Evolutionary conservation across 2,329 filamentous ascomycete species (phyloP).

Genomic region (Coniella lustricola): DNA sequence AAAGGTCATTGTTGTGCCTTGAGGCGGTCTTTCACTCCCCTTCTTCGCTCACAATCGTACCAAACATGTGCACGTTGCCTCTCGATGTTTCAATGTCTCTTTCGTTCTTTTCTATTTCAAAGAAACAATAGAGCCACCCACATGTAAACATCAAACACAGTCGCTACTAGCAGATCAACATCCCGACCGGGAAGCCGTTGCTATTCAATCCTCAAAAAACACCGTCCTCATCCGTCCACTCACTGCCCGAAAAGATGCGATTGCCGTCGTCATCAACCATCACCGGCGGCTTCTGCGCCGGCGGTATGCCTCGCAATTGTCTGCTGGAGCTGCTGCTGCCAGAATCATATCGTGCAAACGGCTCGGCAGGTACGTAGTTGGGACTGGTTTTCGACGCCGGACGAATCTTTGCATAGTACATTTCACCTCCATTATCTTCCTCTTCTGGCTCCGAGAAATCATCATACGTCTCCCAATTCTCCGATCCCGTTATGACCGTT

Average conservation of each 20-base stretch:
- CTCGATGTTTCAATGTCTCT: no score
- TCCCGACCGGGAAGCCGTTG: slow-evolving; percentile 12
- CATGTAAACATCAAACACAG: slow-evolving; percentile 3
- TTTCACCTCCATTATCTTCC: slow-evolving; percentile 62
- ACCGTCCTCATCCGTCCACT: slow-evolving; percentile 61
- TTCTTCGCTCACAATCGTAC: no score
- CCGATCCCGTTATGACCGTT: slow-evolving; percentile 72
- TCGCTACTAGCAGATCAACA: slow-evolving; percentile 2
- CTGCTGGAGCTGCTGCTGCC: slow-evolving; percentile 39
- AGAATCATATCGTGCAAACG: slow-evolving; percentile 51
- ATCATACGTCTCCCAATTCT: slow-evolving; percentile 98
- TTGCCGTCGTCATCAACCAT: slow-evolving; percentile 53
- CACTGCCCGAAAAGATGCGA: slow-evolving; percentile 55
- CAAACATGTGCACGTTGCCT: no score
- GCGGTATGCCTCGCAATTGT: slow-evolving; percentile 50
- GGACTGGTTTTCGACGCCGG: slow-evolving; percentile 43
- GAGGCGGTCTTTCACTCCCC: no score
- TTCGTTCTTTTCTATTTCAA: no score
- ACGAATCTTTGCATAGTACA: slow-evolving; percentile 73
- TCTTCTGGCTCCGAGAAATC: slow-evolving; percentile 71
- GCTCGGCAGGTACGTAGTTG: slow-evolving; percentile 5
- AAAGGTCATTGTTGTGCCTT: no score
- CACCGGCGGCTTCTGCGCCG: slow-evolving; percentile 39
- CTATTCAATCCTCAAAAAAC: slow-evolving; percentile 35
- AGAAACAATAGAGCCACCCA: no score